Conservation (phyloP, 1,284 basidiomycete genomes). For the Sporisorium sorghi region DNA sequence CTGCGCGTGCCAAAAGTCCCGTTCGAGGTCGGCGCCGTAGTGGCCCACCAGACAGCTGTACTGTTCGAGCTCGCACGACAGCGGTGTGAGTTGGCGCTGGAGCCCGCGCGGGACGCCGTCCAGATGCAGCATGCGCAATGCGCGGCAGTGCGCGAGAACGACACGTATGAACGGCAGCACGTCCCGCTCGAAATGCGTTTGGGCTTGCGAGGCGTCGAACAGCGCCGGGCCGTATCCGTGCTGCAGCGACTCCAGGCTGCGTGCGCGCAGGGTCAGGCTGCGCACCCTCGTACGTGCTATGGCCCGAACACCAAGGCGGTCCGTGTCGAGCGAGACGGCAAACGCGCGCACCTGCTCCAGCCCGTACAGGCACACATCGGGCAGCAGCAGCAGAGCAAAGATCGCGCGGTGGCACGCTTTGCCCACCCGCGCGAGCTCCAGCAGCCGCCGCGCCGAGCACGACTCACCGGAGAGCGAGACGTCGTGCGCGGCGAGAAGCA, state of each 20-base stretch:
- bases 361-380: conserved; percentile 22
- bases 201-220: conserved; percentile 44
- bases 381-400: conserved; percentile 12
- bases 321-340: conserved; percentile 20
- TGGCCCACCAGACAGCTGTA: conserved; percentile 32
- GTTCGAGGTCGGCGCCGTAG: conserved; percentile 27
- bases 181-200: conserved; percentile 29
- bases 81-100: not conserved
- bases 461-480: too few relatives aligned
- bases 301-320: conserved; percentile 17
- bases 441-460: too few relatives aligned
- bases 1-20: conserved; percentile 25
- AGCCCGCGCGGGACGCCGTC: conserved; percentile 33
- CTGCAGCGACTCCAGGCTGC: not conserved
- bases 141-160: conserved; percentile 16
- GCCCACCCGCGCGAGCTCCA: conserved; percentile 29
- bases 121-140: conserved; percentile 12
- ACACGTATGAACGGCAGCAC: conserved; percentile 15
- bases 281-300: conserved; percentile 12
- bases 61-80: not conserved
- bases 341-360: conserved; percentile 24
- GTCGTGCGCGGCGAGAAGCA: conserved; percentile 26
- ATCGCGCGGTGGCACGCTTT: conserved; percentile 26
- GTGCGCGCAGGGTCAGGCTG: conserved; percentile 17
- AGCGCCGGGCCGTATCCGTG: conserved; percentile 24